Base-by-base conservation (phyloP, 345 rosid species). In the Psidium guajava region DNA sequence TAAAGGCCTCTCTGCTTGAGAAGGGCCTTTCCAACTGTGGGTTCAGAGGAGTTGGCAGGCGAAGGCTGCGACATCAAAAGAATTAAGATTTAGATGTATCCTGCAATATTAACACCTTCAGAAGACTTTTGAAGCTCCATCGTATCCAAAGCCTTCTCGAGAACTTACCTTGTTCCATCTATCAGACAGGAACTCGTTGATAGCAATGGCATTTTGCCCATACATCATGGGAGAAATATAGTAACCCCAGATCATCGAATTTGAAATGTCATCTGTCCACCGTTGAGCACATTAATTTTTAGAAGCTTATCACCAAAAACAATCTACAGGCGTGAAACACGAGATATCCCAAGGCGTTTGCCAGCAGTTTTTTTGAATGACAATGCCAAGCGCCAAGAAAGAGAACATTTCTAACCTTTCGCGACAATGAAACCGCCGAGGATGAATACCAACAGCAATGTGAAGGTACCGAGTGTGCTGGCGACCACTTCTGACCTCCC, bases 401-500 rank as follows among this genome's bases (percentile, higher is more conserved):
- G 88, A 89, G 87, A 84, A 90, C 32, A 64, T n/a, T 73, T 61
- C 87, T 64, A 28, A 58, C 25, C 85, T 85, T 86, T 86, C 1
- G 91, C 89, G 2, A 91, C 86, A 73, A 90, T 64, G 83, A 86
- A 90, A 69, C 96, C 94, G 73, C 92, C 88, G 36, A 89, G 86
- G 18, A 90, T 89, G 54, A 92, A 88, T 51, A 92, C 88, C 56
- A 85, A 15, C 14, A 93, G 90, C 18, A 92, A 75, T 15, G 86
- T 88, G 86, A 92, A 93, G 81, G 92, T 84, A 14, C 94, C 91
- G 11, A 91, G 88, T 16, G 93, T 91, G 82, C 87, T 91, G 24
- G 95, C 93, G 18, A 93, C 88, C 2, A 90, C 90, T 85, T 89
- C 77, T 77, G 92, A 88, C 85, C 96, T 91, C 24, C 95, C 93